A percentile compares a stretch with the other conserved stretches of the same genome.
Evolutionary conservation across 345 rosid genomes (phyloP).

Genomic region (Carallia brachiata): DNA sequence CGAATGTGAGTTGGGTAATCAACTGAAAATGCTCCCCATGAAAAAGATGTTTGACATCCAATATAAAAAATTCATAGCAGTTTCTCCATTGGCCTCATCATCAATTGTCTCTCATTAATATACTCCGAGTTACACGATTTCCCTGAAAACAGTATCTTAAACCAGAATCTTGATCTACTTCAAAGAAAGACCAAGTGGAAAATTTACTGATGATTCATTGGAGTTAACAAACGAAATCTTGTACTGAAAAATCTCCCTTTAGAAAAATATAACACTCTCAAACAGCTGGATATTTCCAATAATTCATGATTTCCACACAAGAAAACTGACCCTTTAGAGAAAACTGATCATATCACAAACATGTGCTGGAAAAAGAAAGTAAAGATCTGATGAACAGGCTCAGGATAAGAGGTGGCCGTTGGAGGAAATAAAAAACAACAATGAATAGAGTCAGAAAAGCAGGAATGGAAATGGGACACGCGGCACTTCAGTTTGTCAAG

Average conservation of each 20-base stretch:
- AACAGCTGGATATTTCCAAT: background rate
- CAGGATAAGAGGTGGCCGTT: background rate
- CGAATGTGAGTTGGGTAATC: background rate
- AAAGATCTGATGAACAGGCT: background rate
- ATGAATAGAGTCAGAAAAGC: background rate
- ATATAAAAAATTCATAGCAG: constrained; percentile 44
- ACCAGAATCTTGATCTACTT: too few relatives aligned
- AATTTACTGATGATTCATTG: too few relatives aligned
- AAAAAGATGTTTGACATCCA: background rate
- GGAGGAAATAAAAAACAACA: background rate
- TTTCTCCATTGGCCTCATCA: constrained; percentile 56
- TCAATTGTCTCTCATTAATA: background rate
- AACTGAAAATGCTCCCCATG: background rate
- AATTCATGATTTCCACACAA: background rate
- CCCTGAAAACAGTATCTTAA: too few relatives aligned
- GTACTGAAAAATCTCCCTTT: background rate
- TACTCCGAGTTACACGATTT: background rate
- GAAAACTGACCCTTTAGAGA: background rate
- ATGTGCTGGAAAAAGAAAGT: too few relatives aligned
- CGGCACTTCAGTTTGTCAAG: background rate
- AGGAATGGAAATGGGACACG: background rate
- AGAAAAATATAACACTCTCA: background rate
- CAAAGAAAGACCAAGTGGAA: too few relatives aligned
- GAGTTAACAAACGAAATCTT: too few relatives aligned
- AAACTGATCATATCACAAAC: too few relatives aligned